A percentile compares a stretch with the other conserved stretches of the same genome.
phyloP scores from a whole-genome alignment of 768 basidiomycete species.

The Dentipellis sp. region DNA sequence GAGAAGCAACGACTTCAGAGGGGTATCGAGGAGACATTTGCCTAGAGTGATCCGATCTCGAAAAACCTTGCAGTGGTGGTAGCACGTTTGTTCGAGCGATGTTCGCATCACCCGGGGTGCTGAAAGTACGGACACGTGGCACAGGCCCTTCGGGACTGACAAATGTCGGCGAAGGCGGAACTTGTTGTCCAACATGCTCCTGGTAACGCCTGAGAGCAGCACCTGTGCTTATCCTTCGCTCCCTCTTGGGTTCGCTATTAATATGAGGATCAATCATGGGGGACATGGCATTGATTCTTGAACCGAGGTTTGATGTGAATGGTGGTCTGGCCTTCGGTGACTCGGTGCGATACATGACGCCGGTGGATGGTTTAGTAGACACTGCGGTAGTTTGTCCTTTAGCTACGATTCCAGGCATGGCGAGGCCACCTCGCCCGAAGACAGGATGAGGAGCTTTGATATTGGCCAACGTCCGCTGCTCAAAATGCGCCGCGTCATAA shows the following conservation, averaged over 20 bases:
- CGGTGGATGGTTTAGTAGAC: constrained; percentile 7
- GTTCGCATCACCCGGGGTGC: constrained; percentile 15
- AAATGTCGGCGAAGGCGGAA: not conserved
- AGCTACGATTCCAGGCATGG: constrained; percentile 61
- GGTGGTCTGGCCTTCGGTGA: not conserved
- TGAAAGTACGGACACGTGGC: constrained; percentile 10
- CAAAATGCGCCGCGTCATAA: constrained; percentile 56
- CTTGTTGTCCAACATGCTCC: constrained; percentile 8
- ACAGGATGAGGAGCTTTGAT: constrained; percentile 53
- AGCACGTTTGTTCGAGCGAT: not conserved
- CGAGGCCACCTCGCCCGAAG: constrained; percentile 67
- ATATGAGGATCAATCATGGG: not conserved
- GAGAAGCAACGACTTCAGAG: not conserved
- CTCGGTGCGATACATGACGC: not conserved
- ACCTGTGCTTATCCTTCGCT: not conserved
- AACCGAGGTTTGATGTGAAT: too few relatives aligned
- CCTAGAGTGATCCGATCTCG: not conserved
- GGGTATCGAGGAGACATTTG: not conserved
- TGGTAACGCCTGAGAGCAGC: constrained; percentile 9
- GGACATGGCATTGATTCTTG: not conserved
- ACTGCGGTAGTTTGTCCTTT: constrained; percentile 10
- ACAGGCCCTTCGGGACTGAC: not conserved
- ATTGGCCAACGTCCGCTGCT: constrained; percentile 43
- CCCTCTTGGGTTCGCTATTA: not conserved
- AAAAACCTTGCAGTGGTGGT: not conserved